These are phyloP conservation scores for Harrya chromipes DNA, from an alignment of 768 basidiomycete genomes.

Conservation along the genomic window DNA sequence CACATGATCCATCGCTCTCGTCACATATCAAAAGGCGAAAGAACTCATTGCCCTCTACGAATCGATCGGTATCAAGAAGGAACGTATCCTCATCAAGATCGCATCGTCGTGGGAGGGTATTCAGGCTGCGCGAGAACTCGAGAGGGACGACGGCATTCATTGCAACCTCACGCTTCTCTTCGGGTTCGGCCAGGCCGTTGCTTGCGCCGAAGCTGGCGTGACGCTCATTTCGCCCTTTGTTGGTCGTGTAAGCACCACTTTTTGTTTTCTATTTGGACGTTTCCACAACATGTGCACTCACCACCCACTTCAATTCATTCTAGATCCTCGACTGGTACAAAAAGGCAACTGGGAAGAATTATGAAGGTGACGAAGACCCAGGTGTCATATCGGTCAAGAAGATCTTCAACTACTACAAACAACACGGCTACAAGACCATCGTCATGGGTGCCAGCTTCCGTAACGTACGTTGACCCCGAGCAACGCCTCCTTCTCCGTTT, in stretches of 20 bases:
- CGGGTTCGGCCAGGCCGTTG: constrained; percentile 98
- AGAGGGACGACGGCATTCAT: constrained; percentile 90
- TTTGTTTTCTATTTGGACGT: constrained; percentile 16
- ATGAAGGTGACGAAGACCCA: constrained; percentile 90
- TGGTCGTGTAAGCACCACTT: constrained; percentile 67
- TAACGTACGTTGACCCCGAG: constrained; percentile 57
- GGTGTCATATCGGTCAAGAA: constrained; percentile 94
- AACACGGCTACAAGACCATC: constrained; percentile 96
- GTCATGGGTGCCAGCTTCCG: constrained; percentile 99
- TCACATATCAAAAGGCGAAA: constrained; percentile 48
- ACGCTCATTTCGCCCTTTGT: constrained; percentile 99
- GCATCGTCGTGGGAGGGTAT: constrained; percentile 99
- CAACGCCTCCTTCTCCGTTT: background rate
- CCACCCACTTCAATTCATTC: constrained; percentile 6
- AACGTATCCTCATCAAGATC: constrained; percentile 98
- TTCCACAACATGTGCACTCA: constrained; percentile 9
- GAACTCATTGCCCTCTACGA: constrained; percentile 93
- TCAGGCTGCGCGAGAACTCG: constrained; percentile 96
- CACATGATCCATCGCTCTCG: constrained; percentile 5
- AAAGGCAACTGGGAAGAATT: constrained; percentile 81
- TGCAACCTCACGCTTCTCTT: constrained; percentile 99
- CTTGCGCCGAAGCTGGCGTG: constrained; percentile 96
- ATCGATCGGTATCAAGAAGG: constrained; percentile 88
- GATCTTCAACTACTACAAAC: constrained; percentile 99
- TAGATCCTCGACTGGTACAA: constrained; percentile 99